These are phyloP conservation scores for Mucor lusitanicus DNA, from an alignment of 371 early-diverging fungal genomes.

Conservation along the genomic window DNA sequence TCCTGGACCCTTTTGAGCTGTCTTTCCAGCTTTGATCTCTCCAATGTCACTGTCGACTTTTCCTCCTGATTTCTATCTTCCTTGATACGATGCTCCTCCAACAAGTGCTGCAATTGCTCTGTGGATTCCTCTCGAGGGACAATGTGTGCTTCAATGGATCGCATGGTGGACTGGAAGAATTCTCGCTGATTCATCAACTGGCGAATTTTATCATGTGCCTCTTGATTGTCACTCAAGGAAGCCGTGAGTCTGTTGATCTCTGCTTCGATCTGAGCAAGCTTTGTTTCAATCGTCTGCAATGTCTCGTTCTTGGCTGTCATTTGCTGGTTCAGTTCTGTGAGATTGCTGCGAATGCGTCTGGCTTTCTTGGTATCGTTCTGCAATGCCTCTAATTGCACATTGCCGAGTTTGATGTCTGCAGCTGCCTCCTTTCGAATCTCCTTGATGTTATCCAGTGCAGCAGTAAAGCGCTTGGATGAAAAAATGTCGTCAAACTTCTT, in stretches of 20 bases:
- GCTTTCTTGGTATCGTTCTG: slow-evolving; percentile 75
- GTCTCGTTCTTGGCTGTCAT: slow-evolving; percentile 19
- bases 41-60: background rate
- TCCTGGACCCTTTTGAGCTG: slow-evolving; percentile 17
- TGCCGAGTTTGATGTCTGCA: slow-evolving; percentile 67
- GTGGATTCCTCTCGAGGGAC: slow-evolving; percentile 54
- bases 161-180: slow-evolving; percentile 37
- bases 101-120: slow-evolving; percentile 51
- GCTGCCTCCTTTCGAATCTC: slow-evolving; percentile 73
- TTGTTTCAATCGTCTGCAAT: slow-evolving; percentile 21
- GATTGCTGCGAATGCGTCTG: slow-evolving; percentile 52
- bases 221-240: slow-evolving; percentile 33
- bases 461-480: slow-evolving; percentile 91
- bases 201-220: slow-evolving; percentile 38
- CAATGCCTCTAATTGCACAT: slow-evolving; percentile 67
- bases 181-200: slow-evolving; percentile 40
- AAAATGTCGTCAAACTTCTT: slow-evolving; percentile 99
- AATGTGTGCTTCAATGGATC: slow-evolving; percentile 51
- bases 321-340: slow-evolving; percentile 37
- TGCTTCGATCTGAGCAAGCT: slow-evolving; percentile 48
- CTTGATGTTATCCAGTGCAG: slow-evolving; percentile 88
- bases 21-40: slow-evolving; percentile 6
- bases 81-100: slow-evolving; percentile 22
- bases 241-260: slow-evolving; percentile 30
- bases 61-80: slow-evolving; percentile 1